Percentiles rank a stretch among this genome's conserved stretches.
Evolutionary conservation across 371 early-diverging fungal species (phyloP).

Genomic region (Syncephalastrum sp.): DNA sequence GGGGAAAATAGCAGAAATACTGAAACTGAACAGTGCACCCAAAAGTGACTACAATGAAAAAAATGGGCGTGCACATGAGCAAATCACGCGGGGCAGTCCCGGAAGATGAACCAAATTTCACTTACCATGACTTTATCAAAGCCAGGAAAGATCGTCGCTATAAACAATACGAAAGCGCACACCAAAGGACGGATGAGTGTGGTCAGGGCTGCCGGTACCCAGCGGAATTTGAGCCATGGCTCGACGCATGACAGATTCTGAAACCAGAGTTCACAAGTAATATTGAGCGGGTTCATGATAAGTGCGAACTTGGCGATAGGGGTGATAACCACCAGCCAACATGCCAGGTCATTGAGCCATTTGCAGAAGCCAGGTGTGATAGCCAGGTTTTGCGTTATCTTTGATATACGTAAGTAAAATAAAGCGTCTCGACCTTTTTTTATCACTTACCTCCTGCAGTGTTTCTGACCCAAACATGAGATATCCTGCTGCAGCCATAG

Average conservation of each 20-base stretch:
- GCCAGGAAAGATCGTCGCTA: conserved; percentile 56
- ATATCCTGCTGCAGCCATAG: conserved; percentile 57
- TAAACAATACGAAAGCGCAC: conserved; percentile 22
- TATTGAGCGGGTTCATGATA: conserved; percentile 54
- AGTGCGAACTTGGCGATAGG: conserved; percentile 44
- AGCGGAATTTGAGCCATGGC: conserved; percentile 13
- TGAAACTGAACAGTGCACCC: conserved; percentile 34
- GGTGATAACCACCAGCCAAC: conserved; percentile 29
- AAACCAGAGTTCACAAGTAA: conserved; percentile 44
- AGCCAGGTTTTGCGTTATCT: conserved; percentile 67
- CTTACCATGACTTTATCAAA: conserved; percentile 66
- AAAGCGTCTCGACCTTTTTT: conserved; percentile 54
- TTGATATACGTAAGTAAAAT: conserved; percentile 14
- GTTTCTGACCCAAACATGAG: conserved; percentile 72
- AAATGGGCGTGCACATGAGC: background rate
- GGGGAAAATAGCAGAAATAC: conserved; percentile 42
- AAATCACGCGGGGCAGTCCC: background rate
- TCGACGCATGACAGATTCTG: conserved; percentile 11
- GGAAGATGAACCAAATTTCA: background rate
- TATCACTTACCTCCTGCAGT: conserved; percentile 50
- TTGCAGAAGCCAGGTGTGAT: conserved; percentile 29
- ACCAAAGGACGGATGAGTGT: conserved; percentile 16
- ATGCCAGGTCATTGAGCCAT: conserved; percentile 17
- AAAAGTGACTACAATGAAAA: conserved; percentile 24
- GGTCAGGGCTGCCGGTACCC: conserved; percentile 18